Evolutionary conservation across 108 stramenopile genomes (phyloP).

Genomic region (Cyclotella kingstonii): DNA sequence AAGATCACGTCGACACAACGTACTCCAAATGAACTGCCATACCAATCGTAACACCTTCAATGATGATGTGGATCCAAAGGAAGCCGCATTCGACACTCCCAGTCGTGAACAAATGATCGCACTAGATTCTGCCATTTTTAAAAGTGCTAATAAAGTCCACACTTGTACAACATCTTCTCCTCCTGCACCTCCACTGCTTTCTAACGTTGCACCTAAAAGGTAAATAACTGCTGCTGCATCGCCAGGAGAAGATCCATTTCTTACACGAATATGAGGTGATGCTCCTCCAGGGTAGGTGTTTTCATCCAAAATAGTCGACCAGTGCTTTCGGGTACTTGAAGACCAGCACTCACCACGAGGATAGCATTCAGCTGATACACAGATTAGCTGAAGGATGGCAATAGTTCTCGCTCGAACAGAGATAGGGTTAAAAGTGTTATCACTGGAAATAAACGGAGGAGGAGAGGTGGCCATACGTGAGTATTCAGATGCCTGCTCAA

Average conservation of each 20-base stretch:
- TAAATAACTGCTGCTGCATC: conserved; percentile 64
- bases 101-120: conserved; percentile 41
- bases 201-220: conserved; percentile 52
- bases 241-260: conserved; percentile 45
- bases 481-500: conserved; percentile 17
- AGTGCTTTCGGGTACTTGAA: conserved; percentile 42
- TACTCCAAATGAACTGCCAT: conserved; percentile 68
- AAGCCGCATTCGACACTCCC: conserved; percentile 8
- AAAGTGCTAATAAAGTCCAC: conserved; percentile 59
- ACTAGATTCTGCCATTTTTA: conserved; percentile 59
- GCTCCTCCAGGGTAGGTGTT: conserved; percentile 26
- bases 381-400: conserved; percentile 57
- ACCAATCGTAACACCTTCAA: conserved; percentile 17
- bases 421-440: no score
- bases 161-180: conserved; percentile 55
- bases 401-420: no score
- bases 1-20: conserved; percentile 58
- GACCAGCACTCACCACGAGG: conserved; percentile 81
- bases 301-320: conserved; percentile 52
- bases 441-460: no score
- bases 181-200: conserved; percentile 52
- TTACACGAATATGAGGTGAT: conserved; percentile 38
- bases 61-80: conserved; percentile 21
- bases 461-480: no score
- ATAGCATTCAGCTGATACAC: conserved; percentile 67